Base-by-base conservation (phyloP, 176 grass and related monocot species). In the Cenchrus purpureus region DNA sequence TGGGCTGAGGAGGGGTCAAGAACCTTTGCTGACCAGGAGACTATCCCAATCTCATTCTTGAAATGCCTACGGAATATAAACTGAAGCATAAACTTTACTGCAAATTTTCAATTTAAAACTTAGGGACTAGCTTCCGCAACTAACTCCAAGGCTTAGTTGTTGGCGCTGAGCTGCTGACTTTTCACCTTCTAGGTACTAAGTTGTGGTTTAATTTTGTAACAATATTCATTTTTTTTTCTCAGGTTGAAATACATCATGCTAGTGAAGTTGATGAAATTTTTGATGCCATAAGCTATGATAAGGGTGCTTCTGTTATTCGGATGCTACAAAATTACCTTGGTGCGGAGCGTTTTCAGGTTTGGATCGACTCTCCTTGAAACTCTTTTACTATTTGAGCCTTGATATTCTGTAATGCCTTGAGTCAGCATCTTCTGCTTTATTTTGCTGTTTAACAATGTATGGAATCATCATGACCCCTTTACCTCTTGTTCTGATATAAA, bases 271-370 rank as follows among this genome's bases (percentile, higher is more conserved):
- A 94, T 92, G 79, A 67, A 84, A 97, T 97, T 83, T 97, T 97
- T 82, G 94, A 97, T 72, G 93, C 90, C 60, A 97, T 97, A 74
- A 97, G 92, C 88, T 97, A 97, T 45, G 85, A 90, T 52, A 97
- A 94, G 81, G 92, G 95, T 60, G 90, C 90, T 70, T 92, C 92
- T 89, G 81, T 86, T 87, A 92, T 97, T 86, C 83, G 84, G 32
- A 97, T 97, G 95, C 88, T 97, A 46, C 92, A 97, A 52, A 97
- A 87, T 86, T 97, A 92, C 90, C 86, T 97, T 63, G 95, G 95
- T n/a, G 86, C 95, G 57, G 86, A 84, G 71, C 85, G 66, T 90
- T 97, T 97, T 91, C 95, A 94, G 90, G 95, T 97, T 78, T 78
- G 44, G 34, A 89, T 49, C 78, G 40, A 8, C 60, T 80, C 31